Evolutionary conservation across 495 filamentous ascomycete genomes (phyloP), one percentile per base, ranked within the genome.

Genomic region (Xylaria bambusicola): DNA sequence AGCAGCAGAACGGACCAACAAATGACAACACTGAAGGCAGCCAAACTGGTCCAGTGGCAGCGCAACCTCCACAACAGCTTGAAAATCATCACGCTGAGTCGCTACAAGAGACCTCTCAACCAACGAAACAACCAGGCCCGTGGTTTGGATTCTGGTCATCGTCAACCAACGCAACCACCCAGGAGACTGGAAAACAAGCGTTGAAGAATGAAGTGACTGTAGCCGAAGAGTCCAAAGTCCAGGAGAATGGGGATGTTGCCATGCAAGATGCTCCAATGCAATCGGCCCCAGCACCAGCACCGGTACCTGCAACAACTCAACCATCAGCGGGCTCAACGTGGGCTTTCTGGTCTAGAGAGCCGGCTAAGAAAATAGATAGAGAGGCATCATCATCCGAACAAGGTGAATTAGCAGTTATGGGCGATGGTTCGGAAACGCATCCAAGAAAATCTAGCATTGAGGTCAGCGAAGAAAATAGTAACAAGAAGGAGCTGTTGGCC

Each of bases 281-380:
- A 54, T 64, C 59, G 33, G 42, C 55, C 9, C 23, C 46, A 31
- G 53, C 17, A 2, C 44, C 51, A 31, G 38, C 57, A 15, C 29
- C 46, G 31, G 56, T 13, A 2, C 44, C 51, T 44, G 21, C 58
- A 61, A 21, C 41, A 12, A 54, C 52, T 15, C 55, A 61, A 42
- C 71, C 72, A 15, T 56, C 62, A 45, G 20, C 79, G 59, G 81
- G 87, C 18, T 89, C 89, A 6, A 89, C 86, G 1, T 95, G 91
- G 91, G 90, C 87, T 0, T 95, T 95, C 62, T 95, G 89, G 89
- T 91, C 88, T 6, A 84, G 82, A 54, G 89, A 90, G 17, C 72
- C 80, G 18, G 65, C 70, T 20, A 75, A 66, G 52, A 53, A 77
- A 1, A 68, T 66, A 23, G 73, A 79, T 35, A 71, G 67, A 40